Base-by-base conservation (phyloP, 129 eudicot species). In the Flaveria ramosissima region DNA sequence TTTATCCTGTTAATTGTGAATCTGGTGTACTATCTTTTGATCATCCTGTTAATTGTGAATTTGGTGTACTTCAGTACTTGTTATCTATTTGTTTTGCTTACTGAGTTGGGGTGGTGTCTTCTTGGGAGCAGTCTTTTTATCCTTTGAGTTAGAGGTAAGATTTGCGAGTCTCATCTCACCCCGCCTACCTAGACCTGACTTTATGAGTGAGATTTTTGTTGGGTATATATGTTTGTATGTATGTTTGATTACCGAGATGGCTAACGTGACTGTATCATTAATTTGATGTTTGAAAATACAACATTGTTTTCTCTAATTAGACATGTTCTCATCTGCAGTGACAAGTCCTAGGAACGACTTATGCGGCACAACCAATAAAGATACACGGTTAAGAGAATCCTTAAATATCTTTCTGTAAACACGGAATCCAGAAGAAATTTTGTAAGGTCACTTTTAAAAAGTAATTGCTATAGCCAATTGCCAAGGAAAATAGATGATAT, bases 321-420 rank as follows among this genome's bases (percentile, higher is more conserved):
- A 7, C 50, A 45, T 59, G 36, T 78, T 71, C 16, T 61, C 9
- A 70, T 78, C 50, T 74, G 30, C 80, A 68, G 80, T 74, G 80
- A 43, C 64, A 30, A 30, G 3, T 20, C 41, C 9, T 20, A 43
- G 71, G 70, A 52, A 36, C 11, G 46, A 71, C 41, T 64, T 16
- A 36, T 64, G 14, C 36, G 47, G 72, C 24, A 30, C 43, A 59
- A 14, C 10, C 52, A 16, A 6, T 39, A 36, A 73, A 56, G 68
- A 55, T 8, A 39, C 1, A 17, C 20, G 12, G 42, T 5, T 27
- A 78, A 78, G 71, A n/a, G 55, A 50, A 46, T 48, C 7, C 1
- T 75, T 27, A 30, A 63, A n/a, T 30, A 2, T 14, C 1, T 55
- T 41, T 42, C 11, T 27, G 9, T 63, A n/a, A 17, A 53, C 3